Evolutionary conservation across 2,329 filamentous ascomycete species (phyloP).

Genomic region (Penicillium sp.): DNA sequence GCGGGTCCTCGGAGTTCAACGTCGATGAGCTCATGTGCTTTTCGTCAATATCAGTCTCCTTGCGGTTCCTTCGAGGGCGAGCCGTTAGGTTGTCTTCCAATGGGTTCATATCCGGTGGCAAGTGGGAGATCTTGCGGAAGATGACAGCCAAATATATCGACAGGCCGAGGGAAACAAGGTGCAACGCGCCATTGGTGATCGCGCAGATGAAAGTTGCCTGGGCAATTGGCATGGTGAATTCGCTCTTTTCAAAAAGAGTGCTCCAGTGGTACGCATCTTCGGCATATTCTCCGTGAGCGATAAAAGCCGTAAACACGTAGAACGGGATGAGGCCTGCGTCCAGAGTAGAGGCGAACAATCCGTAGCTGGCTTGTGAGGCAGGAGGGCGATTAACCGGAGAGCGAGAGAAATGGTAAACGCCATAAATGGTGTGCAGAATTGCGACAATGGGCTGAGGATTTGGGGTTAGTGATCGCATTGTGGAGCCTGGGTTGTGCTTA

Average conservation of each 20-base stretch:
- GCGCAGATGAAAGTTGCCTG: conserved; percentile 71
- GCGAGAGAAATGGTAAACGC: conserved; percentile 76
- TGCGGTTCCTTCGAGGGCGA: conserved; percentile 70
- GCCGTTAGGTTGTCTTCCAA: conserved; percentile 84
- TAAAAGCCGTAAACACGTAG: conserved; percentile 62
- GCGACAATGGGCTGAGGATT: conserved; percentile 72
- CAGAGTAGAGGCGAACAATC: conserved; percentile 76
- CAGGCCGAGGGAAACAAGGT: conserved; percentile 70
- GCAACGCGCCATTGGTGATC: conserved; percentile 66
- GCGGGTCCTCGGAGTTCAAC: conserved; percentile 48
- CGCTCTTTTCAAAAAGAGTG: conserved; percentile 65
- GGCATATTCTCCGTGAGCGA: conserved; percentile 57
- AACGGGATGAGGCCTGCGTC: conserved; percentile 71
- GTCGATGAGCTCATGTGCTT: conserved; percentile 64
- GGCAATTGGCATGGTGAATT: conserved; percentile 63
- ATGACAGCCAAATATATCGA: conserved; percentile 75
- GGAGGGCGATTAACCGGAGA: conserved; percentile 73
- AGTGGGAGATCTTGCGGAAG: conserved; percentile 78
- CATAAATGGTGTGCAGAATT: conserved; percentile 73
- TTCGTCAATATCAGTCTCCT: conserved; percentile 64
- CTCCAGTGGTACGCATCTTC: conserved; percentile 61
- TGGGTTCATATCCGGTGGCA: conserved; percentile 95
- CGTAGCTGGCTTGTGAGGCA: conserved; percentile 83
- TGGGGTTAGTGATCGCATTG: conserved; percentile 5
- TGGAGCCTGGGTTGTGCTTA: background rate